Evolutionary conservation across 2,329 filamentous ascomycete species (phyloP).

Genomic region (Sporothrix inflata): DNA sequence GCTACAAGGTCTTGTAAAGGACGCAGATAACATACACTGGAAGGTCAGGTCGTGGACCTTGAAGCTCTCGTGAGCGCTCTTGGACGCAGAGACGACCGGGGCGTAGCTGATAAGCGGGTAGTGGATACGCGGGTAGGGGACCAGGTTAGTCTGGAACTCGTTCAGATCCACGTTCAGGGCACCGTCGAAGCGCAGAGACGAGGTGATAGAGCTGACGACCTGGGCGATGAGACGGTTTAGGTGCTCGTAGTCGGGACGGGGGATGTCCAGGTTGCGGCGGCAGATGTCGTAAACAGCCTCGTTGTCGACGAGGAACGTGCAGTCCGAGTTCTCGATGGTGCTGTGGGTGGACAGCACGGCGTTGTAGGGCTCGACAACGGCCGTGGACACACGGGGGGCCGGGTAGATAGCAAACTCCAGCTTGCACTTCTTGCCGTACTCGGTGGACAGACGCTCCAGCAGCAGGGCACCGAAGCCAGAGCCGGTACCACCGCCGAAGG

Average conservation of each 20-base stretch:
- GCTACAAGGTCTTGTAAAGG: not conserved
- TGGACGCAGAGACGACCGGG: conserved; percentile 70
- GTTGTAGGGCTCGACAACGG: conserved; percentile 75
- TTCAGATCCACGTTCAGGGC: conserved; percentile 75
- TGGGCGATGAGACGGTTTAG: conserved; percentile 74
- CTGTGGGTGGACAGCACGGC: conserved; percentile 74
- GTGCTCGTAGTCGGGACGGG: conserved; percentile 70
- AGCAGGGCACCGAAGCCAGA: conserved; percentile 74
- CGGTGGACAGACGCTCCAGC: conserved; percentile 71
- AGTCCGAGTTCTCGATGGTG: conserved; percentile 78
- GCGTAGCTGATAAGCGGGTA: conserved; percentile 75
- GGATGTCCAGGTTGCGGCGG: conserved; percentile 71
- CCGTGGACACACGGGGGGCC: conserved; percentile 69
- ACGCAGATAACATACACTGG: conserved; percentile 60
- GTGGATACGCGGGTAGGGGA: conserved; percentile 74
- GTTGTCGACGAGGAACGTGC: conserved; percentile 76
- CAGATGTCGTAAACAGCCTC: conserved; percentile 77
- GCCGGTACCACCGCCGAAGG: conserved; percentile 72
- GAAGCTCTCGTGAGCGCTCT: conserved; percentile 86
- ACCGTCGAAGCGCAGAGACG: conserved; percentile 72
- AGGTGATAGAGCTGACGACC: conserved; percentile 75
- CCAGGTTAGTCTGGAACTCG: conserved; percentile 78
- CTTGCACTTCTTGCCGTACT: conserved; percentile 78
- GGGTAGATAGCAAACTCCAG: conserved; percentile 75
- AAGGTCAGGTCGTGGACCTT: conserved; percentile 78